A percentile compares a stretch with the other conserved stretches of the same genome.
phyloP scores from a whole-genome alignment of 176 grass and related monocot genomes.

The Zoysia japonica region DNA sequence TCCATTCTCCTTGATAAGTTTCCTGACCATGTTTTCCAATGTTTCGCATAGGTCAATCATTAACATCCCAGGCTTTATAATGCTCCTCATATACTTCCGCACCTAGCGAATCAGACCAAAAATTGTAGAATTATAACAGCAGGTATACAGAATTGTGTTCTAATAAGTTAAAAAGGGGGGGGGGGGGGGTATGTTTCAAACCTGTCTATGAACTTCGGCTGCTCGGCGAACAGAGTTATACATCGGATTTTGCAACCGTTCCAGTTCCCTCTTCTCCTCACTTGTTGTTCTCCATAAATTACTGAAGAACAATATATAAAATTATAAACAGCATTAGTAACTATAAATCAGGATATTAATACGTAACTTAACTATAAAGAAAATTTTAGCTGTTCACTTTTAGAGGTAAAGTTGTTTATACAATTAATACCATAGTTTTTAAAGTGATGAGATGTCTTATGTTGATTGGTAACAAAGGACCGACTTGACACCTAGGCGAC shows the following conservation, averaged over 20 bases:
- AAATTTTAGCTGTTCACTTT: neutral
- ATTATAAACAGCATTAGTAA: neutral
- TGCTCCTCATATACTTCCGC: constrained; percentile 89
- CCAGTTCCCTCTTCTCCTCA: constrained; percentile 92
- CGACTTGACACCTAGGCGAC: neutral
- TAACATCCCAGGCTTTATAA: constrained; percentile 93
- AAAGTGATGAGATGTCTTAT: neutral
- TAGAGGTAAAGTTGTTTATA: constrained; percentile 17
- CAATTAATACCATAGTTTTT: neutral
- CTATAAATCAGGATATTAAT: neutral
- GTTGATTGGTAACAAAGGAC: neutral
- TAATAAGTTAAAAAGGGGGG: neutral
- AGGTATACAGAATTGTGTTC: constrained; percentile 11
- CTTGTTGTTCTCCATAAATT: constrained; percentile 93
- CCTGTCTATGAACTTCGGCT: constrained; percentile 99
- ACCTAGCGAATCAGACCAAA: constrained; percentile 56
- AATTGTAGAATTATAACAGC: constrained; percentile 19
- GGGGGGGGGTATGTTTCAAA: constrained; percentile 23
- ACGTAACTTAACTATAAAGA: neutral
- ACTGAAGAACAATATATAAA: constrained; percentile 43
- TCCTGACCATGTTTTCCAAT: constrained; percentile 54
- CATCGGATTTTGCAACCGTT: constrained; percentile 80
- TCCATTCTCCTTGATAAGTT: constrained; percentile 67
- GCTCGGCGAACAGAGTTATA: constrained; percentile 86
- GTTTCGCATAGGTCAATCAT: constrained; percentile 89